A percentile compares a stretch with the other conserved stretches of the same genome.
These are phyloP conservation scores for Emericellopsis terricola DNA, from an alignment of 495 filamentous ascomycete genomes.

Conservation along the genomic window DNA sequence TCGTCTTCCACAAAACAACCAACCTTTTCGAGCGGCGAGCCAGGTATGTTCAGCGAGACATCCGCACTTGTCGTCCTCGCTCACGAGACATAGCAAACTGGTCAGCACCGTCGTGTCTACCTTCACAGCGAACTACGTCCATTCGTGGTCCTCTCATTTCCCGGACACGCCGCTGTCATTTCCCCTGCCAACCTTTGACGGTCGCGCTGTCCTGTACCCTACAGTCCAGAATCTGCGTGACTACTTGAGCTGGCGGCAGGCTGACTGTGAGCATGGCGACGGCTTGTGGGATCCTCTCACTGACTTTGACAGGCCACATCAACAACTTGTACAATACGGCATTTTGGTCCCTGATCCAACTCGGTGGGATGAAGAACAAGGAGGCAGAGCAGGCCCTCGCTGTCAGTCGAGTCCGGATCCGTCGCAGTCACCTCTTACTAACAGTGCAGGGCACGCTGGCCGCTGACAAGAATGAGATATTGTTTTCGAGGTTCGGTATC, in stretches of 20 bases:
- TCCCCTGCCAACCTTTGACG: conserved; percentile 80
- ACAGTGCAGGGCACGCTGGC: conserved; percentile 52
- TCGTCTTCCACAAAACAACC: conserved; percentile 65
- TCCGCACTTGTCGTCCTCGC: conserved; percentile 3
- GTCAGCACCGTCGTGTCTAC: conserved; percentile 78
- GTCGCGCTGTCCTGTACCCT: conserved; percentile 76
- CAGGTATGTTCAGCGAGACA: conserved; percentile 42
- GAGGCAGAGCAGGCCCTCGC: conserved; percentile 67
- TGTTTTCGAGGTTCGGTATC: conserved; percentile 75
- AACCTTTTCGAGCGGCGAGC: conserved; percentile 72
- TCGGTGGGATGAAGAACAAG: conserved; percentile 52
- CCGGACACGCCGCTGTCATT: conserved; percentile 44
- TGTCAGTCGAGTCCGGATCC: conserved; percentile 19
- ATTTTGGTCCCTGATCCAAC: conserved; percentile 74
- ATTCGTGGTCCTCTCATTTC: conserved; percentile 66
- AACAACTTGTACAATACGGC: conserved; percentile 98
- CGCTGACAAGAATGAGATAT: conserved; percentile 85
- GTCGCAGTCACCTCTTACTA: conserved; percentile 1
- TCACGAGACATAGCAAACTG: conserved; percentile 46
- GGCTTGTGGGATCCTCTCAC: not conserved
- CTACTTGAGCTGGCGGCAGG: conserved; percentile 94
- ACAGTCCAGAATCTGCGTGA: conserved; percentile 61
- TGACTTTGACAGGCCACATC: conserved; percentile 52
- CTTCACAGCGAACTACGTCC: conserved; percentile 82
- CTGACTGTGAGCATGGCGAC: conserved; percentile 53